Evolutionary conservation across 2,329 filamentous ascomycete genomes (phyloP).

Genomic region (Ascochyta viciae-villosae): DNA sequence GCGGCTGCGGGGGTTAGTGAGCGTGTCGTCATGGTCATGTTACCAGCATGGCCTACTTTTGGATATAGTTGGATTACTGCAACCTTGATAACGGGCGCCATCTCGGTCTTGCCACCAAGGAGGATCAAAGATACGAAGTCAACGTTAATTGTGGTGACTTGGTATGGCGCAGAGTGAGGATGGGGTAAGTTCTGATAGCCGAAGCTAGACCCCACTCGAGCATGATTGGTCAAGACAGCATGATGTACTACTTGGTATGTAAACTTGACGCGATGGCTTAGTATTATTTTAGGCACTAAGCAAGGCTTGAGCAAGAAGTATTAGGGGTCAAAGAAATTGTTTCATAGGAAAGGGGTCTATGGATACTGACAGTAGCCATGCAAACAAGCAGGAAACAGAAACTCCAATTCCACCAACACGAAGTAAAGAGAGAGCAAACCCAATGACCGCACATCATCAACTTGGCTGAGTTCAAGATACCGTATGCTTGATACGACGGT

Average conservation of each 20-base stretch:
- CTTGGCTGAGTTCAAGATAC: background rate
- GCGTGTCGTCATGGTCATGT: background rate
- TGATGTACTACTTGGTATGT: background rate
- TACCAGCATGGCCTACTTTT: slow-evolving; percentile 45
- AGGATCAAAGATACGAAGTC: background rate
- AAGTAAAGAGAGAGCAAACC: background rate
- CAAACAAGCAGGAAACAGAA: background rate
- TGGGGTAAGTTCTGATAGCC: slow-evolving; percentile 7
- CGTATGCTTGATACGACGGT: background rate
- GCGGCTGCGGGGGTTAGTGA: slow-evolving; percentile 47
- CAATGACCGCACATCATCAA: too few relatives aligned
- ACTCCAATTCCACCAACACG: background rate
- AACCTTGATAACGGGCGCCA: slow-evolving; percentile 56
- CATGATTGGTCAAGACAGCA: slow-evolving; percentile 10
- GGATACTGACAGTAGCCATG: background rate
- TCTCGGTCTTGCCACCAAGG: slow-evolving; percentile 26
- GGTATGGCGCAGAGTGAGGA: background rate
- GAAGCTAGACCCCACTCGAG: slow-evolving; percentile 11
- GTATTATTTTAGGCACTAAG: background rate
- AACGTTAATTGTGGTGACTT: background rate
- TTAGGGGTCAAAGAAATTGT: background rate
- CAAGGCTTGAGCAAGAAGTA: background rate
- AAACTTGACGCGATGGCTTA: too few relatives aligned
- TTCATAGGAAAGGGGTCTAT: slow-evolving; percentile 1
- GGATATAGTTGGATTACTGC: slow-evolving; percentile 60